Conservation (phyloP, 2,329 filamentous ascomycete genomes). For the Aspergillus fumigatus region DNA sequence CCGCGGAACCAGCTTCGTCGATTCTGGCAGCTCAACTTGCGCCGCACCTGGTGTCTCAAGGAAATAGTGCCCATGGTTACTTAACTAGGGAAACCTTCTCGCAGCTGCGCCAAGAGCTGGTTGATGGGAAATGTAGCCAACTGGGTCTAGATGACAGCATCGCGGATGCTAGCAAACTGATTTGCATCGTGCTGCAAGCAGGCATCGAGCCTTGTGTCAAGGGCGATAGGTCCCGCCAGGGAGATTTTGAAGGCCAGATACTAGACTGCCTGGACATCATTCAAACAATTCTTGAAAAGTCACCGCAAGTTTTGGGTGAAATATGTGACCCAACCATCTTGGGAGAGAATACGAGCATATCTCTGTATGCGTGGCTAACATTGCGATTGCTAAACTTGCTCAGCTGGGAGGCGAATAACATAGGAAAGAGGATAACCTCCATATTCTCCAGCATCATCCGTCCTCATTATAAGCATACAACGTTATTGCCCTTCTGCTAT, state of each 20-base stretch:
- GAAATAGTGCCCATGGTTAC: constrained; percentile 53
- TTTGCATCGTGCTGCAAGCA: constrained; percentile 77
- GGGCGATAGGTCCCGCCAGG: constrained; percentile 60
- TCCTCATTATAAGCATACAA: constrained; percentile 31
- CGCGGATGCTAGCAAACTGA: constrained; percentile 76
- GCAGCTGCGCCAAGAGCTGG: constrained; percentile 63
- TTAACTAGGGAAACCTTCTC: constrained; percentile 71
- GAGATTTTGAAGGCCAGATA: constrained; percentile 34
- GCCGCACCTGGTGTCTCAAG: constrained; percentile 67
- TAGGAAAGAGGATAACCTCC: constrained; percentile 38
- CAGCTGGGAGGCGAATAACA: constrained; percentile 35
- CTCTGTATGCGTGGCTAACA: constrained; percentile 52
- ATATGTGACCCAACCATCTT: constrained; percentile 57
- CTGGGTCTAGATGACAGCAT: constrained; percentile 59
- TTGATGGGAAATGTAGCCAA: constrained; percentile 44
- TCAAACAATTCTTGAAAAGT: constrained; percentile 67
- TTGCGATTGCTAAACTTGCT: constrained; percentile 49
- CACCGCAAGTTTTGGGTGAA: constrained; percentile 63
- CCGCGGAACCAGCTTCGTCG: constrained; percentile 54
- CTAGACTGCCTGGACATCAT: constrained; percentile 74
- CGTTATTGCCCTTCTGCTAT: constrained; percentile 24
- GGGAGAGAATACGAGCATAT: constrained; percentile 45
- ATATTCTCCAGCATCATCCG: constrained; percentile 31
- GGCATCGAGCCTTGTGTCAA: constrained; percentile 57
- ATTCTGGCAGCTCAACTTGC: constrained; percentile 86